Percentiles rank a stretch among this genome's conserved stretches.
phyloP scores from a whole-genome alignment of 495 filamentous ascomycete genomes.

The Hypoxylon fragiforme region DNA sequence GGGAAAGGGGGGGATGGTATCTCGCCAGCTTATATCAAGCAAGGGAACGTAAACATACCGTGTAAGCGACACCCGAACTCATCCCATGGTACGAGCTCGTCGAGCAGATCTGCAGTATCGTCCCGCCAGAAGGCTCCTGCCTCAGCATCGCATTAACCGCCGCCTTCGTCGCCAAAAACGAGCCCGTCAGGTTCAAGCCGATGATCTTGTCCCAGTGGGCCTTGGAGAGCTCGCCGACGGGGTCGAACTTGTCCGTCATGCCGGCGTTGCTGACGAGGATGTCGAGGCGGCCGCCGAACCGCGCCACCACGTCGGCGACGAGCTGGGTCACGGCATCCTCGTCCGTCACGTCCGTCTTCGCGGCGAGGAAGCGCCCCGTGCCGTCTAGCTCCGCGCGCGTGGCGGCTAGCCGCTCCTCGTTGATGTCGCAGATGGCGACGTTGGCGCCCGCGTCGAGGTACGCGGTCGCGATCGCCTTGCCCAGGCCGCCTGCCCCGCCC shows the following conservation, averaged over 20 bases:
- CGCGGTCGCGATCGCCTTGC: conserved; percentile 43
- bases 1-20: too few species aligned
- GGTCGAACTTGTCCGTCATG: conserved; percentile 58
- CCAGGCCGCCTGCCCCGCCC: conserved; percentile 48
- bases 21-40: too few species aligned
- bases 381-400: conserved; percentile 35
- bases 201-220: conserved; percentile 61
- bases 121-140: conserved; percentile 33
- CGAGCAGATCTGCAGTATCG: conserved; percentile 57
- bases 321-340: conserved; percentile 42
- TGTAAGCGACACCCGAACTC: conserved; percentile 57
- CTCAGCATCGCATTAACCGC: conserved; percentile 47
- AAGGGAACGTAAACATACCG: conserved; percentile 36
- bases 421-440: conserved; percentile 51
- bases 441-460: conserved; percentile 48
- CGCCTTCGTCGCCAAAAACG: conserved; percentile 56
- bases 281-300: conserved; percentile 51
- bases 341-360: conserved; percentile 42
- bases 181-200: conserved; percentile 62
- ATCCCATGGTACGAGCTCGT: conserved; percentile 39
- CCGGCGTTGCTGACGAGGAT: conserved; percentile 57
- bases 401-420: conserved; percentile 43
- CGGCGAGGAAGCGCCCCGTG: conserved; percentile 34
- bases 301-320: conserved; percentile 37
- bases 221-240: conserved; percentile 54